These are phyloP conservation scores for Vitis vinifera DNA, from an alignment of 164 flowering plant species.

Conservation along the genomic window DNA sequence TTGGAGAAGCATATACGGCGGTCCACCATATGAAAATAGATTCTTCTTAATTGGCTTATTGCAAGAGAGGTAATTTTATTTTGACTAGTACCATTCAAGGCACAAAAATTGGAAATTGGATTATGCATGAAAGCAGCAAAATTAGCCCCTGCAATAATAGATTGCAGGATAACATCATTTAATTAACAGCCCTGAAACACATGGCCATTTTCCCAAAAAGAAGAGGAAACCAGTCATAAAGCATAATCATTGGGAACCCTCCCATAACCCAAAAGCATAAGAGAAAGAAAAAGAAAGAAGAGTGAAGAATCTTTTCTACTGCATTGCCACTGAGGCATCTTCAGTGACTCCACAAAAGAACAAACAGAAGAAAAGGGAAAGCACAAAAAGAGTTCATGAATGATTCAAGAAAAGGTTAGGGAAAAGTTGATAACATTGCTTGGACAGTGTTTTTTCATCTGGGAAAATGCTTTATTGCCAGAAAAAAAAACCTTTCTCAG, in stretches of 20 bases:
- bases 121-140: not conserved
- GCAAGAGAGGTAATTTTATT: too few relatives aligned
- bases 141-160: too few relatives aligned
- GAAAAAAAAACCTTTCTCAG: slow-evolving; percentile 3
- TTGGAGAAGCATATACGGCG: too few relatives aligned
- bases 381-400: not conserved
- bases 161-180: not conserved
- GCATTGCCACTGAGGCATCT: slow-evolving; percentile 9
- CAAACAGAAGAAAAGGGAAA: slow-evolving; percentile 8
- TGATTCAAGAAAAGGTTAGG: not conserved
- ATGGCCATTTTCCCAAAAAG: slow-evolving; percentile 4
- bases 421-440: not conserved
- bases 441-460: not conserved
- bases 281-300: not conserved
- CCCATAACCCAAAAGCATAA: not conserved
- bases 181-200: slow-evolving; percentile 15
- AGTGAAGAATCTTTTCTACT: slow-evolving; percentile 9
- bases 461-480: not conserved
- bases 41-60: too few relatives aligned
- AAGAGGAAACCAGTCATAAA: slow-evolving; percentile 8
- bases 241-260: slow-evolving; percentile 11
- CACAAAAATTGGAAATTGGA: not conserved
- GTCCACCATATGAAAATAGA: too few relatives aligned
- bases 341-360: slow-evolving; percentile 6
- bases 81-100: too few relatives aligned